A percentile compares a stretch with the other conserved stretches of the same genome.
phyloP scores from a whole-genome alignment of 352 stramenopile species.

The Saprolegnia diclina region DNA sequence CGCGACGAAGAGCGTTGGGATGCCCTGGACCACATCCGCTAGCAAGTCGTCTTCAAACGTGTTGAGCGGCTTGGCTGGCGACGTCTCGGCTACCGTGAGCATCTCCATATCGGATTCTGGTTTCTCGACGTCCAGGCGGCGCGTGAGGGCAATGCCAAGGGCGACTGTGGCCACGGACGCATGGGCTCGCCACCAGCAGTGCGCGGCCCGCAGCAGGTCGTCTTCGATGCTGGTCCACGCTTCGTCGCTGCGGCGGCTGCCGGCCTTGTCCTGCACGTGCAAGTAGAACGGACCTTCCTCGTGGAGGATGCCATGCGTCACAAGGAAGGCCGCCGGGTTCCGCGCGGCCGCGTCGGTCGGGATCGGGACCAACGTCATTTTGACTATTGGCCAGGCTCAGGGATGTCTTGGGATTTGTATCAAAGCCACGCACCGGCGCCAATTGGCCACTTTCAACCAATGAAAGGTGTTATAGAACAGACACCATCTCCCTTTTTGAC shows the following conservation, averaged over 20 bases:
- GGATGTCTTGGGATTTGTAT: background rate
- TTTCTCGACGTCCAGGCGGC: background rate
- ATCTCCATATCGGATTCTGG: constrained; percentile 23
- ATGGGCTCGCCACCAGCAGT: constrained; percentile 4
- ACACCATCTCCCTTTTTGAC: background rate
- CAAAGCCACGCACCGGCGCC: background rate
- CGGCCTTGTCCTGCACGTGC: constrained; percentile 7
- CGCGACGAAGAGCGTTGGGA: background rate
- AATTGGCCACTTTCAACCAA: background rate
- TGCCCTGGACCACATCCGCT: background rate
- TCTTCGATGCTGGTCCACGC: background rate
- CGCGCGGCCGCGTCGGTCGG: background rate
- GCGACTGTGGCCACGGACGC: background rate
- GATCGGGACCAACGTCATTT: constrained; percentile 15
- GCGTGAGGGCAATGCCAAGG: constrained; percentile 16
- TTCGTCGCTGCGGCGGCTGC: background rate
- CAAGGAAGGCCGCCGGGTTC: constrained; percentile 9
- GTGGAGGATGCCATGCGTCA: background rate
- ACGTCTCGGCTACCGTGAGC: constrained; percentile 5
- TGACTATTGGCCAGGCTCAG: background rate
- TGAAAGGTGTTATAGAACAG: background rate
- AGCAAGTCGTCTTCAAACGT: constrained; percentile 9
- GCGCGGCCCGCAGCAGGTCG: background rate
- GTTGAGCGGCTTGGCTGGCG: background rate
- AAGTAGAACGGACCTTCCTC: constrained; percentile 10